Percentiles rank a stretch among this genome's conserved stretches.
phyloP scores from a whole-genome alignment of 2,329 filamentous ascomycete species.

The Colletotrichum liriopes region DNA sequence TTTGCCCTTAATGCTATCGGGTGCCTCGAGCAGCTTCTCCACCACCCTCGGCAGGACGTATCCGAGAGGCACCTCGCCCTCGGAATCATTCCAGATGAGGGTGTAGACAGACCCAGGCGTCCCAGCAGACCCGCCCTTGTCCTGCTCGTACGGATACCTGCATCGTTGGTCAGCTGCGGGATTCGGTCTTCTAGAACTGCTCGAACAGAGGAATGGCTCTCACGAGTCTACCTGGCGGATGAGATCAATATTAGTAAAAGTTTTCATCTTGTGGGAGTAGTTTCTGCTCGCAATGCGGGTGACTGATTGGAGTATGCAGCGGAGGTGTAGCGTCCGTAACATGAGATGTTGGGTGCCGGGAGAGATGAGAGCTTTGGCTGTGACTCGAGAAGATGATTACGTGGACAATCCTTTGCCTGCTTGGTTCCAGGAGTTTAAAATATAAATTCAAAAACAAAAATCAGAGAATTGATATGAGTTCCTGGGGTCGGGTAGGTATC shows the following conservation, averaged over 20 bases:
- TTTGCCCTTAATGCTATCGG: constrained; percentile 67
- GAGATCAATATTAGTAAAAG: constrained; percentile 64
- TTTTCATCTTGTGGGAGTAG: constrained; percentile 45
- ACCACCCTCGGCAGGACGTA: constrained; percentile 70
- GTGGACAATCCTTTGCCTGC: not conserved
- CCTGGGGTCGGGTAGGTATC: not conserved
- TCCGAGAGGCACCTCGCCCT: constrained; percentile 77
- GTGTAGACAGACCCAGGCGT: constrained; percentile 77
- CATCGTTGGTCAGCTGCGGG: constrained; percentile 16
- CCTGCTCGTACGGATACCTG: constrained; percentile 84
- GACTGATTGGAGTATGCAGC: not conserved
- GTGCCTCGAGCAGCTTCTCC: constrained; percentile 63
- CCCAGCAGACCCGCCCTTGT: constrained; percentile 69
- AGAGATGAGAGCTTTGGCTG: not conserved
- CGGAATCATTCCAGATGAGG: constrained; percentile 72
- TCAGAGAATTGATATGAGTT: no score
- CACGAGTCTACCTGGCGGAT: constrained; percentile 70
- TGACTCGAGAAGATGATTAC: not conserved
- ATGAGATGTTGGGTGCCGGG: not conserved
- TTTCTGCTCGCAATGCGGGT: constrained; percentile 35
- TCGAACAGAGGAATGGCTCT: constrained; percentile 46
- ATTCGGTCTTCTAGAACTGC: not conserved
- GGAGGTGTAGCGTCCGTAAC: not conserved
- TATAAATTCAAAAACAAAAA: no score
- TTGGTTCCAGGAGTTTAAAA: not conserved